Evolutionary conservation across 1,284 basidiomycete genomes (phyloP).

Genomic region (Wallemia mellicola): DNA sequence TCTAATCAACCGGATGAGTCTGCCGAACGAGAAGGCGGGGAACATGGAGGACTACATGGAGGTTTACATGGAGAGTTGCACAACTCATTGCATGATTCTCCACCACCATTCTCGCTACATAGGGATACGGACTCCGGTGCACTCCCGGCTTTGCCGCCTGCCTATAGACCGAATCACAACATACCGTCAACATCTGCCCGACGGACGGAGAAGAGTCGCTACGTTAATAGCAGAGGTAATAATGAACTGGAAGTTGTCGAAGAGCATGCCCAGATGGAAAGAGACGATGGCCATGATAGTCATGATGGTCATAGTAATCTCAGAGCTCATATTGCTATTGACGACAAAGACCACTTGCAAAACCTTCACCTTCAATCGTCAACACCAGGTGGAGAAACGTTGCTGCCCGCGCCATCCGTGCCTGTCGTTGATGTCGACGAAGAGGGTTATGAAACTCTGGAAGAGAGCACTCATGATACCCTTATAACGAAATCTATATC

Average conservation of each 20-base stretch:
- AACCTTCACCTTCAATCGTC: background rate
- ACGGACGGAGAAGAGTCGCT: background rate
- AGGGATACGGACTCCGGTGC: background rate
- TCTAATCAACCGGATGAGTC: background rate
- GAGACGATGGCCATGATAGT: background rate
- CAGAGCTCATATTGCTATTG: background rate
- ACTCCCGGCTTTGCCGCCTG: background rate
- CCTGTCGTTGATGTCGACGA: background rate
- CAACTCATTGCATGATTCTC: background rate
- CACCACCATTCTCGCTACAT: background rate
- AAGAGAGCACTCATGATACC: background rate
- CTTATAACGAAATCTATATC: background rate
- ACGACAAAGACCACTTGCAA: background rate
- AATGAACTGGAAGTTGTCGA: background rate
- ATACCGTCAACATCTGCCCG: background rate
- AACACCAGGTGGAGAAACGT: background rate
- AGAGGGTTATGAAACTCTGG: background rate
- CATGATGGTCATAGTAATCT: background rate
- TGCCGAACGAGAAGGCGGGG: no score
- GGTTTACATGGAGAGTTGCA: no score
- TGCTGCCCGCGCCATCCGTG: background rate
- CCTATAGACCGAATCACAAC: background rate
- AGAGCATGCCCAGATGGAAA: background rate
- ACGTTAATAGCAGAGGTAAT: background rate
- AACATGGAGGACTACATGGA: no score